Base-by-base conservation (phyloP, 179 eudicot species). In the Silene noctiflora region DNA sequence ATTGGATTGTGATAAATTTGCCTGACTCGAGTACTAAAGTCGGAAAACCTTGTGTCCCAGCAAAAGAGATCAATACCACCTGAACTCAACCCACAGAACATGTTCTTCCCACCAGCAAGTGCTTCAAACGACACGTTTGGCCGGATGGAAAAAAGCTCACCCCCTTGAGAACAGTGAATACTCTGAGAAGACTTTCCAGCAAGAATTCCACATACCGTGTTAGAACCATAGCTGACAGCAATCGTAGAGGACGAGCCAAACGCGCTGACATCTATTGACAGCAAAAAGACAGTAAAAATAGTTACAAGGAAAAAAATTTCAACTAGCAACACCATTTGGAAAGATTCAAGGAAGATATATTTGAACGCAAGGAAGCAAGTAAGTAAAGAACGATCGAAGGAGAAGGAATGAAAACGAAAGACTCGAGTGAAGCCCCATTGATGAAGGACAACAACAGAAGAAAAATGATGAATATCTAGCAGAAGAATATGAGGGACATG, bases 21-120 rank as follows among this genome's bases (percentile, higher is more conserved):
- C 72, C 71, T 76, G 29, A 81, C 77, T 16, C 6, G 61, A 31
- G 84, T 77, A 70, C 65, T 84, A 6, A 71, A 35, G 48, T 68
- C 60, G 8, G 75, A 33, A 75, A 71, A 39, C 19, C 71, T 71
- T 0, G 85, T 75, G 79, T 85, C 81, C 92, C 92, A 88, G 71
- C 92, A 88, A 35, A 82, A 75, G 53, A 88, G 85, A 67, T 44
- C 80, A 46, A 55, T 20, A 1, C 92, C 90, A 21, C 86, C 87
- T 65, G 87, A 80, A 76, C 69, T 81, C 7, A 88, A 75, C 56
- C 86, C 92, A 64, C 92, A 88, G 73, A 88, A 79, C 69, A 85
- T 71, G 64, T 79, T 82, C 33, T 73, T 71, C 27, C 92, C 92
- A 14, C 92, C 92, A 31, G 92, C 79, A 55, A 88, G 68, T 21